Conservation (phyloP, 257 asterid genomes). For the Osmanthus fragrans region DNA sequence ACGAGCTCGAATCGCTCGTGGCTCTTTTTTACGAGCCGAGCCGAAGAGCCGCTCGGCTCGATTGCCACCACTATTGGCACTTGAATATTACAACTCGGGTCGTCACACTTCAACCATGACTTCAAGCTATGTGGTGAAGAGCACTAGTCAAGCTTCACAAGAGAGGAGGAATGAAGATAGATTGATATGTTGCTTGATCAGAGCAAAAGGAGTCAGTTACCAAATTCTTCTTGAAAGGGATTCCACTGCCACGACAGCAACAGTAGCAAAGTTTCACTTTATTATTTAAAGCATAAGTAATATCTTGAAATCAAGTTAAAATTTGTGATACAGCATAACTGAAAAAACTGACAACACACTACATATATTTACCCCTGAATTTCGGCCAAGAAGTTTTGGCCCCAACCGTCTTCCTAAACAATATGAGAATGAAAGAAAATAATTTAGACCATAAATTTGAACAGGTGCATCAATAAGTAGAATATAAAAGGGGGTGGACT, state of each 20-base stretch:
- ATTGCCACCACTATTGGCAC: too few species aligned
- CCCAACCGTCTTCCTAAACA: conserved; percentile 94
- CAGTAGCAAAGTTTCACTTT: conserved; percentile 22
- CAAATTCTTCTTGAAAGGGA: not conserved
- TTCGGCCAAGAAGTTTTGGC: conserved; percentile 79
- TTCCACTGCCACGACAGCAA: not conserved
- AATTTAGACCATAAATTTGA: conserved; percentile 19
- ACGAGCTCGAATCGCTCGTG: too few species aligned
- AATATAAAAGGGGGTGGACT: not conserved
- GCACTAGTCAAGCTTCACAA: not conserved
- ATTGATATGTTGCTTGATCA: not conserved
- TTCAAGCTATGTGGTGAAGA: not conserved
- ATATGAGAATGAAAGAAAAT: conserved; percentile 51
- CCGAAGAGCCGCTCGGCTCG: too few species aligned
- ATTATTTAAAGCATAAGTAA: conserved; percentile 8
- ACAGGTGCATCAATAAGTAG: not conserved
- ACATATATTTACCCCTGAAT: conserved; percentile 61
- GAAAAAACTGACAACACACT: not conserved
- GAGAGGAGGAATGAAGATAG: not conserved
- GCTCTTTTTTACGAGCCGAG: too few species aligned
- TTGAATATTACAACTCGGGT: too few species aligned
- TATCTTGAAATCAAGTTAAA: not conserved
- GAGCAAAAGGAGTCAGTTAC: not conserved
- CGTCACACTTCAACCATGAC: not conserved
- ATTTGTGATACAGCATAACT: not conserved